Percentiles rank a stretch among this genome's conserved stretches.
Evolutionary conservation across 345 rosid genomes (phyloP).

Genomic region (Citrus hindsii): DNA sequence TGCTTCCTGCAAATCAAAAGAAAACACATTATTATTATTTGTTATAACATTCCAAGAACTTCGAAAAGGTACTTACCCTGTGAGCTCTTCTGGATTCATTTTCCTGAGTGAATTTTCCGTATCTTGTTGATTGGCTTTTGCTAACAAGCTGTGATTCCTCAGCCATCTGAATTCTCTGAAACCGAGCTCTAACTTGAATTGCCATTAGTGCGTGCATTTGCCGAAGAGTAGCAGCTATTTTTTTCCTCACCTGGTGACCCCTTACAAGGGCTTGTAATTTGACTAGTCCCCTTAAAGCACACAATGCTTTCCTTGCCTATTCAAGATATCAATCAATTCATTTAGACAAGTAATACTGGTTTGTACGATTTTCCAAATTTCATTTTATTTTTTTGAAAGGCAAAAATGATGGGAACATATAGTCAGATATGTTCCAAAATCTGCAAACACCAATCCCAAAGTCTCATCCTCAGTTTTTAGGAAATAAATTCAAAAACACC

Average conservation of each 20-base stretch:
- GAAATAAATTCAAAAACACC: not conserved
- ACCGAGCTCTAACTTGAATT: slow-evolving; percentile 61
- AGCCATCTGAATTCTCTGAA: slow-evolving; percentile 53
- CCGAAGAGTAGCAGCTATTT: slow-evolving; percentile 41
- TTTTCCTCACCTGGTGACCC: slow-evolving; percentile 66
- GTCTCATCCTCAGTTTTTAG: not conserved
- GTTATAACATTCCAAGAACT: not conserved
- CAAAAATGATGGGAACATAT: not conserved
- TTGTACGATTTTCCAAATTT: not conserved
- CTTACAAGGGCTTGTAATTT: slow-evolving; percentile 61
- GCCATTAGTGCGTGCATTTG: slow-evolving; percentile 57
- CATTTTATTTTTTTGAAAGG: not conserved
- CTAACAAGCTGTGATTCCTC: slow-evolving; percentile 21
- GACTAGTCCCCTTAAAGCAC: slow-evolving; percentile 53
- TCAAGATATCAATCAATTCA: not conserved
- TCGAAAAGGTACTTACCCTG: slow-evolving; percentile 12
- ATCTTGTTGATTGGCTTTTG: slow-evolving; percentile 23
- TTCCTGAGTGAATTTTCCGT: slow-evolving; percentile 17
- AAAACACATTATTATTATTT: no score
- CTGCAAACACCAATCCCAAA: not conserved
- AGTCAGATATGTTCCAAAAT: not conserved
- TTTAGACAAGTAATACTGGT: no score
- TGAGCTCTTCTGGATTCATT: slow-evolving; percentile 12
- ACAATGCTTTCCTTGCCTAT: slow-evolving; percentile 63
- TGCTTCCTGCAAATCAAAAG: slow-evolving; percentile 22